Evolutionary conservation across 768 basidiomycete genomes (phyloP).

Genomic region (Daedaleopsis sinensis): DNA sequence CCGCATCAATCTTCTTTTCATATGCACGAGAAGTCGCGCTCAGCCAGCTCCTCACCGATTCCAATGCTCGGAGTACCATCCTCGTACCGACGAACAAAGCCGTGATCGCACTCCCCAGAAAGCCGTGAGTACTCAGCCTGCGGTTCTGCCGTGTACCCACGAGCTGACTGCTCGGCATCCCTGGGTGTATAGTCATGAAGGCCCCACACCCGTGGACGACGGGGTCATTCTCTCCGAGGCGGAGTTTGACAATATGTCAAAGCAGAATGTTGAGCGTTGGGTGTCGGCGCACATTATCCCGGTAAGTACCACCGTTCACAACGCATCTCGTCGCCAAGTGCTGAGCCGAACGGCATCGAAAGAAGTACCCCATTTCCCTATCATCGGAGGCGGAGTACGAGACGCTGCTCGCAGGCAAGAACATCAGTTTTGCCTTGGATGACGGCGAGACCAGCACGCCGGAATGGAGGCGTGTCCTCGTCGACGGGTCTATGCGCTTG

Average conservation of each 20-base stretch:
- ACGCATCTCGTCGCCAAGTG: not conserved
- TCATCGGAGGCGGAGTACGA: conserved; percentile 48
- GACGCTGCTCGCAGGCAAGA: conserved; percentile 62
- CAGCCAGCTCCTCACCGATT: conserved; percentile 49
- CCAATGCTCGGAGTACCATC: conserved; percentile 49
- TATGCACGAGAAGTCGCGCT: conserved; percentile 75
- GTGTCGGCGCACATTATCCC: conserved; percentile 84
- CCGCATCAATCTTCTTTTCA: conserved; percentile 81
- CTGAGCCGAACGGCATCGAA: conserved; percentile 1
- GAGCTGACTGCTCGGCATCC: not conserved
- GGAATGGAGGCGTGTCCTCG: conserved; percentile 60
- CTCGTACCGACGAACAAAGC: conserved; percentile 89
- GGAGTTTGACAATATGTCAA: conserved; percentile 62
- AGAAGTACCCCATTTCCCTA: conserved; percentile 51
- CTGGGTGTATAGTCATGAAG: conserved; percentile 57
- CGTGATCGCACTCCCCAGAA: conserved; percentile 75
- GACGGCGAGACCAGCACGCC: conserved; percentile 37
- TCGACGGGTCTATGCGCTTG: conserved; percentile 61
- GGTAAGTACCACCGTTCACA: conserved; percentile 43
- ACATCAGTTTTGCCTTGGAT: conserved; percentile 53
- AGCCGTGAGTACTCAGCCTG: conserved; percentile 63
- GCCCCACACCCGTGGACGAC: conserved; percentile 43
- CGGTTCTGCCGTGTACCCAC: not conserved
- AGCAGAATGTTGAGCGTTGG: conserved; percentile 77
- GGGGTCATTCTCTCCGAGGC: conserved; percentile 63